Evolutionary conservation across 139 green algal species (phyloP), one percentile per base, ranked within the genome.

Genomic region (Closterium sp.): DNA sequence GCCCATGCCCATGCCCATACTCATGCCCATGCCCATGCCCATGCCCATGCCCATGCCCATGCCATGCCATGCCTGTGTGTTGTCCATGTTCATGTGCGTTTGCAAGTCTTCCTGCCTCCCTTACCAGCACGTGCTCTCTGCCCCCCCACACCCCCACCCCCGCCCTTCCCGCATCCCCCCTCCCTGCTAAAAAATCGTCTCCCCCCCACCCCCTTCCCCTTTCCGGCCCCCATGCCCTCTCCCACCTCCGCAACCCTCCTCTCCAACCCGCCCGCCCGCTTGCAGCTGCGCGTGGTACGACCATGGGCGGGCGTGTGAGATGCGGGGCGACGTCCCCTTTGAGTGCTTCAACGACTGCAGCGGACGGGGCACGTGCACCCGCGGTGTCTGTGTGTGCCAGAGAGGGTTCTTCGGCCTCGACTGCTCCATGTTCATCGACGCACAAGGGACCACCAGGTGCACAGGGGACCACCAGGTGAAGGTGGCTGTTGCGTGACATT

Each of bases 371-470:
- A 25, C 88, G 31, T 93, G 91, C 87, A 32, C 84, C 16, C 23
- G 43, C 7, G 91, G 91, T 2, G 43, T 93, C 34, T 93, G 91
- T 88, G n/a, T 83, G 38, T 93, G 91, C 91, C 31, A 89, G 32
- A 36, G 36, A 10, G 91, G 91, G 19, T 25, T 19, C 23, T 93
- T 91, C 25, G 91, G 91, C 30, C 69, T 93, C 16, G 91, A 93
- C 43, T 93, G 91, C 91, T 88, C 89, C 7, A 86, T 92, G 84
- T 92, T 30, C 89, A 90, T 92, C 33, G 84, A 36, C 34, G 31
- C 87, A 30, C 31, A 69, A 25, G 38, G 38, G 38, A 9, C 19
- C 4, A 66, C 38, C 38, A 66, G 38, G 38, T 66, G n/a, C n/a
- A n/a, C n/a, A n/a, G n/a, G 38, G 38, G 38, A 66, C 38, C 38